phyloP scores from a whole-genome alignment of 2,329 filamentous ascomycete species.

The Colletotrichum magnum region DNA sequence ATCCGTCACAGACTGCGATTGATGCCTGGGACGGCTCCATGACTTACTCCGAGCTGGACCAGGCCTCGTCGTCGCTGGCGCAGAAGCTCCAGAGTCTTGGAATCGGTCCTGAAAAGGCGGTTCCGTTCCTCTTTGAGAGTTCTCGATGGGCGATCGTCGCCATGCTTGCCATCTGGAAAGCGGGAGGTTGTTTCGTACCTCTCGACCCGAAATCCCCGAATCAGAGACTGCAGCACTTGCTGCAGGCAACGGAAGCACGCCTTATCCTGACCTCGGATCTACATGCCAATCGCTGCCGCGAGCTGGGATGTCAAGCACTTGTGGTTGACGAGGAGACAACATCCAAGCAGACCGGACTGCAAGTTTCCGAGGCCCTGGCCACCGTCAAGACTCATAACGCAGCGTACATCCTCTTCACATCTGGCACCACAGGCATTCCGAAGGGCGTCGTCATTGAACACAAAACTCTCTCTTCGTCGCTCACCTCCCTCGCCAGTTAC shows the following conservation, averaged over 20 bases:
- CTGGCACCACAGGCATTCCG: conserved; percentile 46
- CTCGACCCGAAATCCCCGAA: conserved; percentile 29
- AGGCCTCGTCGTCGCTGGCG: conserved; percentile 38
- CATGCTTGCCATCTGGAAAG: conserved; percentile 33
- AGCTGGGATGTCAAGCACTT: neutral
- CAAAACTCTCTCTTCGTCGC: conserved; percentile 42
- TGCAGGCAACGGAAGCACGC: conserved; percentile 1
- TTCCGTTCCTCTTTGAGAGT: conserved; percentile 27
- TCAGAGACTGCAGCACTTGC: conserved; percentile 18
- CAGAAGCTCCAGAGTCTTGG: conserved; percentile 33
- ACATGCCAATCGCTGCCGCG: neutral
- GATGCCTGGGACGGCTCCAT: conserved; percentile 34
- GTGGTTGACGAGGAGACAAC: conserved; percentile 11
- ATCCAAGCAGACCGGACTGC: neutral
- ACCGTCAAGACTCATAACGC: conserved; percentile 21
- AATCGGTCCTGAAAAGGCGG: conserved; percentile 40
- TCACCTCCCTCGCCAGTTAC: conserved; percentile 1
- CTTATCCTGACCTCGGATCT: conserved; percentile 13
- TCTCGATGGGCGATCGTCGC: conserved; percentile 26
- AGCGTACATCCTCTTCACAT: conserved; percentile 48
- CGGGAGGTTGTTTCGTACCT: conserved; percentile 26
- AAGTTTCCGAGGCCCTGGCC: neutral
- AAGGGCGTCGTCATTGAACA: conserved; percentile 48
- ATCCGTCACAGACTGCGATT: conserved; percentile 1
- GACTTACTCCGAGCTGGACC: conserved; percentile 41